These are phyloP conservation scores for Periconia sp. DNA, from an alignment of 2,329 filamentous ascomycete species.

Conservation along the genomic window DNA sequence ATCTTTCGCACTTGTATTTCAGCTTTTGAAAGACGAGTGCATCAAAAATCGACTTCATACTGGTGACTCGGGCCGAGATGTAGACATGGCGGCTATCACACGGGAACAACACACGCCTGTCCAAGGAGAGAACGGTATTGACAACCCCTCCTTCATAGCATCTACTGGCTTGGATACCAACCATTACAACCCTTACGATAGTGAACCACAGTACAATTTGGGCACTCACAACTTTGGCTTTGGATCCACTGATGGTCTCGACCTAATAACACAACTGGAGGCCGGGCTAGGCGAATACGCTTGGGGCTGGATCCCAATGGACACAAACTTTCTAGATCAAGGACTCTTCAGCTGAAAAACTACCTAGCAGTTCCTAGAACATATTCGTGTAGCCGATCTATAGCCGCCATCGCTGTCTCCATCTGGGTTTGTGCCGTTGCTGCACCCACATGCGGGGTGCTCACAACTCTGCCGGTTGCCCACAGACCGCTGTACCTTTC, in stretches of 20 bases:
- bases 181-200: neutral
- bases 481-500: slow-evolving; percentile 48
- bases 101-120: too few species aligned
- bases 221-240: slow-evolving; percentile 10
- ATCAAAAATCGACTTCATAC: slow-evolving; percentile 5
- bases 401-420: slow-evolving; percentile 43
- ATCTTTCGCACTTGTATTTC: slow-evolving; percentile 33
- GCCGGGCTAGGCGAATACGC: slow-evolving; percentile 41
- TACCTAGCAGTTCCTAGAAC: slow-evolving; percentile 6
- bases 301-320: slow-evolving; percentile 26
- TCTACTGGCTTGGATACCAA: too few species aligned
- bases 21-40: slow-evolving; percentile 30
- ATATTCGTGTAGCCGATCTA: slow-evolving; percentile 31
- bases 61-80: too few species aligned
- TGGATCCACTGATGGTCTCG: slow-evolving; percentile 14
- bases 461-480: slow-evolving; percentile 53
- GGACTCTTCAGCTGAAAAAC: slow-evolving; percentile 6
- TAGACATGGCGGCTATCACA: too few species aligned
- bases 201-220: neutral
- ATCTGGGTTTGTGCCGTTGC: slow-evolving; percentile 50
- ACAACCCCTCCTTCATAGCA: neutral
- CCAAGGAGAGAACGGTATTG: too few species aligned
- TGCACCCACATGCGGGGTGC: slow-evolving; percentile 59
- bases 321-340: slow-evolving; percentile 14
- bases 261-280: slow-evolving; percentile 31